Conservation (phyloP, 2,329 filamentous ascomycete genomes). For the Parastagonospora nodorum region DNA sequence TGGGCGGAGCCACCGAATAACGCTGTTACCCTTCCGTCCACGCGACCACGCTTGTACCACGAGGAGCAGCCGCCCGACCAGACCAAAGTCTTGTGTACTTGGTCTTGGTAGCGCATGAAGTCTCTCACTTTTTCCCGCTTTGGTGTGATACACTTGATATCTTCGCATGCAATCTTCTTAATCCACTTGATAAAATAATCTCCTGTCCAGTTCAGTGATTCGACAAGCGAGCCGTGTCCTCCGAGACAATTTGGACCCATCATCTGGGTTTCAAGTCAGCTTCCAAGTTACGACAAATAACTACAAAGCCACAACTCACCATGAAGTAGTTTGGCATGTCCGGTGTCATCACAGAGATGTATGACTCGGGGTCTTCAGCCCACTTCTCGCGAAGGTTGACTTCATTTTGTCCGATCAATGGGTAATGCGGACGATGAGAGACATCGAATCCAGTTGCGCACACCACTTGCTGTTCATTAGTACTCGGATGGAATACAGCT, state of each 20-base stretch:
- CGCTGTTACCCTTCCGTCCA: constrained; percentile 23
- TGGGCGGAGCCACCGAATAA: constrained; percentile 22
- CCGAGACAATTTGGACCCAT: constrained; percentile 32
- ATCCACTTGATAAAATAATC: constrained; percentile 30
- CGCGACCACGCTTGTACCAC: constrained; percentile 23
- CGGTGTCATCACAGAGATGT: constrained; percentile 42
- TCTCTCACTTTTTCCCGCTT: constrained; percentile 15
- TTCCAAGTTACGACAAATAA: no score
- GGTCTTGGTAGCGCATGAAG: constrained; percentile 24
- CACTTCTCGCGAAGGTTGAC: constrained; percentile 47
- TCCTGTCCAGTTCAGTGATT: constrained; percentile 24
- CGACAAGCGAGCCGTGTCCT: constrained; percentile 23
- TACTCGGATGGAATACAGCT: no score
- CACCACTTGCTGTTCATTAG: constrained; percentile 8
- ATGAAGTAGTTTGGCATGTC: constrained; percentile 24
- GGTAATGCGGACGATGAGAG: constrained; percentile 49
- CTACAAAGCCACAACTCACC: neutral
- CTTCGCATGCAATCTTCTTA: constrained; percentile 24
- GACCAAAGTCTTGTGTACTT: constrained; percentile 22
- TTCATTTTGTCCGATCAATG: constrained; percentile 47
- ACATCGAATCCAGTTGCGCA: constrained; percentile 51
- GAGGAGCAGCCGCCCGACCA: constrained; percentile 23
- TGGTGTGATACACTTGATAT: constrained; percentile 24
- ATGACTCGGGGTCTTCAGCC: constrained; percentile 45
- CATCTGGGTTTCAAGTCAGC: constrained; percentile 4